Percentiles rank a stretch among this genome's conserved stretches.
Evolutionary conservation across 2,329 filamentous ascomycete species (phyloP).

Genomic region (Neonectria faginata): DNA sequence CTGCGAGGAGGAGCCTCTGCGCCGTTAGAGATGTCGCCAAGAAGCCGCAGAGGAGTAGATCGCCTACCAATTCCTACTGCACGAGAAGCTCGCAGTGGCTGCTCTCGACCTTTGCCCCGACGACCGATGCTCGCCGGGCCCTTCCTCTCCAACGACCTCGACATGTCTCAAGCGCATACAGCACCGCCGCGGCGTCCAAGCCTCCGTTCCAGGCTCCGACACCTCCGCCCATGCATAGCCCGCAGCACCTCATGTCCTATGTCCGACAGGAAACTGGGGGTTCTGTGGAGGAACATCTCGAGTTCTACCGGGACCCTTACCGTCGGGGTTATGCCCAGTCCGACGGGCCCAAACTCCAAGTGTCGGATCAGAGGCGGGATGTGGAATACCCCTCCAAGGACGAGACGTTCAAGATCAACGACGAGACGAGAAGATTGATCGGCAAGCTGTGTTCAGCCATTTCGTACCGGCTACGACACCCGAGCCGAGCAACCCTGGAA

Average conservation of each 20-base stretch:
- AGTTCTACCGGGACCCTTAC: slow-evolving; percentile 65
- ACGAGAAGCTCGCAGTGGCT: slow-evolving; percentile 54
- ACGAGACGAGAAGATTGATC: slow-evolving; percentile 52
- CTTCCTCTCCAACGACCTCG: slow-evolving; percentile 33
- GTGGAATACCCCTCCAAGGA: slow-evolving; percentile 58
- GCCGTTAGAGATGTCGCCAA: slow-evolving; percentile 34
- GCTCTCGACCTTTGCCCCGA: slow-evolving; percentile 54
- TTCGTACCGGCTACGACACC: slow-evolving; percentile 56
- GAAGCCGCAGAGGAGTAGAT: slow-evolving; percentile 28
- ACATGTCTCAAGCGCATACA: slow-evolving; percentile 42
- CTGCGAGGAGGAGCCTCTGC: slow-evolving; percentile 45
- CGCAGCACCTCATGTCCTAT: slow-evolving; percentile 63
- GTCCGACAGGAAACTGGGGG: slow-evolving; percentile 63
- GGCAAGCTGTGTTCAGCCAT: slow-evolving; percentile 57
- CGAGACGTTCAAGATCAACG: slow-evolving; percentile 52
- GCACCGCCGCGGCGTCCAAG: slow-evolving; percentile 40
- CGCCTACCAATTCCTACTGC: slow-evolving; percentile 43
- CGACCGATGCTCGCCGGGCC: slow-evolving; percentile 36
- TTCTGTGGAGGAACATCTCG: slow-evolving; percentile 65
- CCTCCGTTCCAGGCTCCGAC: slow-evolving; percentile 26
- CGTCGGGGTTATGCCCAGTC: slow-evolving; percentile 64
- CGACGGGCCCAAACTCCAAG: slow-evolving; percentile 59
- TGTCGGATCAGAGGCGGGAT: slow-evolving; percentile 65
- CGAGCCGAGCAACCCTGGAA: slow-evolving; percentile 55
- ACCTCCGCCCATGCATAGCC: slow-evolving; percentile 35